Conservation (phyloP, 1,284 basidiomycete genomes). For the Ceratobasidium sp. region DNA sequence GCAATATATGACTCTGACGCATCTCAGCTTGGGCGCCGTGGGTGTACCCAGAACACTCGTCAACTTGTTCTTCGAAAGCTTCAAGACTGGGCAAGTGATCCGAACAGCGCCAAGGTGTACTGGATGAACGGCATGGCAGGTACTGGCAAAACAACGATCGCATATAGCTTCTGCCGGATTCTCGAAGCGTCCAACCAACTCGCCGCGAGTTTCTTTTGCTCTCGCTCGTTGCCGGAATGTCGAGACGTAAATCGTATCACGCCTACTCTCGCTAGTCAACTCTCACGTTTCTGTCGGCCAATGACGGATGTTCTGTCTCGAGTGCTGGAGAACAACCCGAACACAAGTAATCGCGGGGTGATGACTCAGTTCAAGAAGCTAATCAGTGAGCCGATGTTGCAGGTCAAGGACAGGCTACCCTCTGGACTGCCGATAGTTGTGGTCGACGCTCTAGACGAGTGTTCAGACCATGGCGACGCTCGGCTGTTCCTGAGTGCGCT, state of each 20-base stretch:
- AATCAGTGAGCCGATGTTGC: background rate
- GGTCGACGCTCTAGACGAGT: constrained; percentile 14
- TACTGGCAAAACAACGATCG: background rate
- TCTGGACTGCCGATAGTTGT: background rate
- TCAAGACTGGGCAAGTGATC: constrained; percentile 1
- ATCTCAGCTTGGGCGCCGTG: background rate
- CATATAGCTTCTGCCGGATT: background rate
- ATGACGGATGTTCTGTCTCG: background rate
- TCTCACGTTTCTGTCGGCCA: background rate
- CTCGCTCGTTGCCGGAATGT: background rate
- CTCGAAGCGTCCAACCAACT: background rate
- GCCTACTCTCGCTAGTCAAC: background rate
- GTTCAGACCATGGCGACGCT: background rate
- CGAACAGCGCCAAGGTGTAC: background rate
- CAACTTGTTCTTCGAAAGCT: background rate
- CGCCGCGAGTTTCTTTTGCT: background rate
- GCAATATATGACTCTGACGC: constrained; percentile 8
- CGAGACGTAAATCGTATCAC: background rate
- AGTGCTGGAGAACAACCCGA: background rate
- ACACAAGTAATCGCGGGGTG: background rate
- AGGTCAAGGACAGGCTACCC: background rate
- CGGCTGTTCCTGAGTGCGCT: background rate
- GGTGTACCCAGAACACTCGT: constrained; percentile 19
- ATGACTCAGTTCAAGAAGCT: background rate
- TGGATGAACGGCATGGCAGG: constrained; percentile 12